Conservation (phyloP, 495 filamentous ascomycete species). For the Parathielavia appendiculata region DNA sequence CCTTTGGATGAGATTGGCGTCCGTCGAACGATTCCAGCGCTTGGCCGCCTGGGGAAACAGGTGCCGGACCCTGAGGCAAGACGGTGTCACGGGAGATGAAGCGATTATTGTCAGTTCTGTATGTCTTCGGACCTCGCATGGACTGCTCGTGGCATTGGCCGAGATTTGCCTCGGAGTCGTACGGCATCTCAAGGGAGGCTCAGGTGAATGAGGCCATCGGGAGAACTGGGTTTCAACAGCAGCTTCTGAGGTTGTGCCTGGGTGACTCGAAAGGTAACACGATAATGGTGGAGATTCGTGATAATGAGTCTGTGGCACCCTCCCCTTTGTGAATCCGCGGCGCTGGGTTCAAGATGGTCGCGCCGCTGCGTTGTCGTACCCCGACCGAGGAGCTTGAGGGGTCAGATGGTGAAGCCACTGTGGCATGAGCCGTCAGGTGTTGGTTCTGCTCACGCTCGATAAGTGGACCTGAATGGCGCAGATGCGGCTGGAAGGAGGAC, state of each 20-base stretch:
- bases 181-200: background rate
- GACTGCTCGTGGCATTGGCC: constrained; percentile 3
- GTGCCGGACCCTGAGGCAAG: background rate
- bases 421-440: background rate
- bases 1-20: too few relatives aligned
- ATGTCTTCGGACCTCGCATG: background rate
- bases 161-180: background rate
- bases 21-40: too few relatives aligned
- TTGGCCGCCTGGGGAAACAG: background rate
- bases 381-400: background rate
- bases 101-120: background rate
- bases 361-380: constrained; percentile 9
- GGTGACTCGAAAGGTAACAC: background rate
- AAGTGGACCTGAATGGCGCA: background rate
- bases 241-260: background rate
- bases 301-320: background rate
- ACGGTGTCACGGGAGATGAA: background rate
- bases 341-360: constrained; percentile 16
- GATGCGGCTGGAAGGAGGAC: background rate
- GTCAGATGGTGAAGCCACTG: constrained; percentile 13
- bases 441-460: background rate
- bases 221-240: background rate
- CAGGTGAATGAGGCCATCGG: constrained; percentile 6
- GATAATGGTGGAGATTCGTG: background rate
- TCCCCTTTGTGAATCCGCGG: constrained; percentile 11